Base-by-base conservation (phyloP, 2,329 filamentous ascomycete genomes). In the Colletotrichum sp. region DNA sequence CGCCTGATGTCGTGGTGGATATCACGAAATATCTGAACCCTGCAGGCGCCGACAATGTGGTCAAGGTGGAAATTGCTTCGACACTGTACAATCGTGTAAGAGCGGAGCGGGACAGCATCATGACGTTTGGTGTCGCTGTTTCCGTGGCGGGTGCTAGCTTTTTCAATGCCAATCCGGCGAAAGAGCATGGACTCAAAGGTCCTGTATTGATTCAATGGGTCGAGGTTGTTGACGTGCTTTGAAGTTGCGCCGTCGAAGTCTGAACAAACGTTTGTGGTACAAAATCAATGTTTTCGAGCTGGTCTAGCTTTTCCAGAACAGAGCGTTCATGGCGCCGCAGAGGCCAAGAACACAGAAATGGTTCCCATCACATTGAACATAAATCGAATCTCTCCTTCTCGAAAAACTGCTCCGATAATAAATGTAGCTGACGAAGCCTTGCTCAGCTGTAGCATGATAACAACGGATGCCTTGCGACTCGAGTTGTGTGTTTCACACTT, bases 341-440 rank as follows among this genome's bases (percentile, higher is more conserved):
- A 16, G 34, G 15, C 34, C 34, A 36, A 36, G 15, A 36, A 36
- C 34, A 36, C 7, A 36, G 34, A 5, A 36, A 16, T 0, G 15
- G 34, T 16, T 8, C 7, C 1, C 34, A 36, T 36, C 0, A 36
- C 0, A 16, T 16, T 16, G 1, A 36, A 36, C 1, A 36, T 36
- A 36, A 16, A 8, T 16, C 34, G 15, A 3, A 36, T 36, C 34
- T 8, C 34, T 0, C 2, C 15, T 36, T 36, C 7, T 36, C 13
- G 6, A 16, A 16, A 36, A 36, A 16, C 34, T 36, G 34, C 34
- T 36, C 1, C 7, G 7, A 36, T 16, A 36, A 16, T 8, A 1
- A 16, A 8, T 1, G 34, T 36, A 36, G 3, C 34, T 16, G 34
- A 36, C 2, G 34, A 36, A 1, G 1, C 34, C 34, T 16, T 36